A percentile compares a stretch with the other conserved stretches of the same genome.
These are phyloP conservation scores for Pseudocercospora pini-densiflorae DNA, from an alignment of 2,329 filamentous ascomycete species.

Conservation along the genomic window DNA sequence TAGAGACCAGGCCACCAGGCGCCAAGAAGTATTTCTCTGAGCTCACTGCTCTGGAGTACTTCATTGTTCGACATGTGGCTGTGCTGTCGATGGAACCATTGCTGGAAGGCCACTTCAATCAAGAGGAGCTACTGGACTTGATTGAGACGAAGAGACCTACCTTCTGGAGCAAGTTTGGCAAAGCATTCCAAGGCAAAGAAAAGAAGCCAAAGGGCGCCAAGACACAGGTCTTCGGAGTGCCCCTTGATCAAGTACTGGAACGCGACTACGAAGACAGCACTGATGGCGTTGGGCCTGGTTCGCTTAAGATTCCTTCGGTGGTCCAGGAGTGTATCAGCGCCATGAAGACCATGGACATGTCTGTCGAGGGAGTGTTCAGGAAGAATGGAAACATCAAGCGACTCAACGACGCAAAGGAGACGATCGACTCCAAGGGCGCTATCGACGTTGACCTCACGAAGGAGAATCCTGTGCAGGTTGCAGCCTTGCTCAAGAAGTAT, in stretches of 20 bases:
- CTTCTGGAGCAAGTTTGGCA: slow-evolving; percentile 98
- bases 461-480: slow-evolving; percentile 91
- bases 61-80: slow-evolving; percentile 93
- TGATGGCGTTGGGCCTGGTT: slow-evolving; percentile 90
- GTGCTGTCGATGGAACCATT: slow-evolving; percentile 94
- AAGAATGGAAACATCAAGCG: slow-evolving; percentile 99
- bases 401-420: slow-evolving; percentile 80
- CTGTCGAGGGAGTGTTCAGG: slow-evolving; percentile 96
- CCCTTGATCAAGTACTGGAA: slow-evolving; percentile 85
- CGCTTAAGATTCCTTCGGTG: slow-evolving; percentile 87
- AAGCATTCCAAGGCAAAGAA: slow-evolving; percentile 68
- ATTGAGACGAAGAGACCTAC: slow-evolving; percentile 93
- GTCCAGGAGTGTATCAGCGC: slow-evolving; percentile 93
- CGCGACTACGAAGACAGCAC: slow-evolving; percentile 97
- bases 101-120: slow-evolving; percentile 85
- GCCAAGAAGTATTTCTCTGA: slow-evolving; percentile 93
- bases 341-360: slow-evolving; percentile 99
- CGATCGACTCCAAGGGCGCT: slow-evolving; percentile 83
- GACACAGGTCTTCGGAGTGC: slow-evolving; percentile 91
- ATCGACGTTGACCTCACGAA: slow-evolving; percentile 84
- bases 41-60: slow-evolving; percentile 92
- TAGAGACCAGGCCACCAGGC: slow-evolving; percentile 34
- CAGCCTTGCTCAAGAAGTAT: slow-evolving; percentile 93
- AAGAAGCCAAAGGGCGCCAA: slow-evolving; percentile 85
- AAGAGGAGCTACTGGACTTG: slow-evolving; percentile 88